Conservation (phyloP, 2,329 filamentous ascomycete genomes). For the Alternaria sp. region DNA sequence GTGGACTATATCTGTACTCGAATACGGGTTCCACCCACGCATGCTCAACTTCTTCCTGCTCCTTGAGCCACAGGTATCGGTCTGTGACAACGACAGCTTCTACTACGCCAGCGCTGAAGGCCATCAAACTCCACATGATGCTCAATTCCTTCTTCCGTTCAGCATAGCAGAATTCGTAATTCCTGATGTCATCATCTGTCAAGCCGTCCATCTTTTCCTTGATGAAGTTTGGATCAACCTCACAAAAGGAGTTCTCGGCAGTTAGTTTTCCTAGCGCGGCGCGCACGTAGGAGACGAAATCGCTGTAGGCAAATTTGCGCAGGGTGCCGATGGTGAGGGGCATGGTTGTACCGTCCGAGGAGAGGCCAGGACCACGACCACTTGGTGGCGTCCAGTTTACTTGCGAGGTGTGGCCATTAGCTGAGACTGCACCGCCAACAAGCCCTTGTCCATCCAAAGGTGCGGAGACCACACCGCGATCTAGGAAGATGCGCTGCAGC, state of each 20-base stretch:
- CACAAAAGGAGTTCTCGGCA: constrained; percentile 45
- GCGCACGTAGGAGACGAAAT: constrained; percentile 78
- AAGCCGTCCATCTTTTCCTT: constrained; percentile 71
- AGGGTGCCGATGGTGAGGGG: constrained; percentile 89
- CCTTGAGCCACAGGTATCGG: constrained; percentile 84
- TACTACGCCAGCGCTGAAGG: constrained; percentile 87
- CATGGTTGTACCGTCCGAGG: constrained; percentile 66
- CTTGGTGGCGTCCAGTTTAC: constrained; percentile 48
- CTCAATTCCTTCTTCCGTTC: constrained; percentile 80
- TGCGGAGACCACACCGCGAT: constrained; percentile 76
- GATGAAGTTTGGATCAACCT: constrained; percentile 60
- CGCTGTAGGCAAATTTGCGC: constrained; percentile 78
- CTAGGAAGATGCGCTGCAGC: constrained; percentile 90
- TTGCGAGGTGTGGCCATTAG: constrained; percentile 45
- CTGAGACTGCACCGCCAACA: constrained; percentile 52
- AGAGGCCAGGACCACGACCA: constrained; percentile 60
- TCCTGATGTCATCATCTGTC: constrained; percentile 76
- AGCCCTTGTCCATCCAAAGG: constrained; percentile 47
- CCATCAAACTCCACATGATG: constrained; percentile 93
- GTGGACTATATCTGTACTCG: constrained; percentile 82
- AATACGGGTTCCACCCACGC: constrained; percentile 96
- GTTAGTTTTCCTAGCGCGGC: constrained; percentile 79
- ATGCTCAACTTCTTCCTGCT: constrained; percentile 74
- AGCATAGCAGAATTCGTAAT: constrained; percentile 72
- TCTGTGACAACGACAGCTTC: constrained; percentile 92